Base-by-base conservation (phyloP, 805 yeast genomes). In the Soucietia sequanensis region DNA sequence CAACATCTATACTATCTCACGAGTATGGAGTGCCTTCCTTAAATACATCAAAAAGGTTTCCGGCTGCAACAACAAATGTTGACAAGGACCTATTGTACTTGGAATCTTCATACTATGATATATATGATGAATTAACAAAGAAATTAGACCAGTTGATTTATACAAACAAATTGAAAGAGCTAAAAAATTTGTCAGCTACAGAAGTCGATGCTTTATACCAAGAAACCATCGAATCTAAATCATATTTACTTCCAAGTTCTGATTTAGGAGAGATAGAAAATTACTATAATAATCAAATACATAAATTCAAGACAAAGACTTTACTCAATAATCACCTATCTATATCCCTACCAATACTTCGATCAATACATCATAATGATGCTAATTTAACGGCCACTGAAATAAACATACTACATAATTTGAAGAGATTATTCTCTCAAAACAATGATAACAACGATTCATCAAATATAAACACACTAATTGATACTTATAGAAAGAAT, bases 1-100 rank as follows among this genome's bases (percentile, higher is more conserved):
- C 41, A 15, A 56, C 58, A 2, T 43, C 47, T 2, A 29, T 57
- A 12, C 58, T 62, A 21, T 34, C 48, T 5, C 70, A 61, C 36
- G 52, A 52, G 25, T 62, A 54, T 39, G 71, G 71, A 4, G 42
- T 64, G 8, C 69, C 65, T 3, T 35, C n/a, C 12, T 30, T 50
- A 5, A 34, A 27, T 10, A 6, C 18, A 10, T 9, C 10, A 8
- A 21, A 25, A 20, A n/a, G n/a, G n/a, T n/a, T n/a, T n/a, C 22
- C 40, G n/a, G 17, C 31, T 12, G 15, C 34, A 11, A 26, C 10
- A 16, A 5, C 16, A 17, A 17, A 22, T 8, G 30, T 2, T 2
- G 29, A 34, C 23, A 21, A 27, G 28, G 38, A 41, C 23, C 33
- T 38, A 15, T 31, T 33, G 9, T 39, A 30, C 15, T 47, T 57